Percentiles rank a stretch among this genome's conserved stretches.
phyloP scores from a whole-genome alignment of 352 stramenopile genomes.

The Globisporangium takayamanum region DNA sequence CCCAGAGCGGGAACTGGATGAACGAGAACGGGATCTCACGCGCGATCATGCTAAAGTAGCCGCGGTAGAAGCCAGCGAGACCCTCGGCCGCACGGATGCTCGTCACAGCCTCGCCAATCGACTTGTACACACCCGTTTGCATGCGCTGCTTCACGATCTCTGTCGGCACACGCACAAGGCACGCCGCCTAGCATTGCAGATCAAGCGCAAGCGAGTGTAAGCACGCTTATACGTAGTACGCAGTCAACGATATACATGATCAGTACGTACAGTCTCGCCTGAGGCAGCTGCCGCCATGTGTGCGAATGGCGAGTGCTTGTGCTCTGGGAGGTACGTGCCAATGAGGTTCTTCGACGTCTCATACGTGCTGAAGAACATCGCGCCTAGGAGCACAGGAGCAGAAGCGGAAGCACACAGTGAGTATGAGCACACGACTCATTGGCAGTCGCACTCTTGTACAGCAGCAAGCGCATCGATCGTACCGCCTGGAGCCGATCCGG shows the following conservation, averaged over 20 bases:
- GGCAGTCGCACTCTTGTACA: neutral
- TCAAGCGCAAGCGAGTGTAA: neutral
- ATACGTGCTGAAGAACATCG: slow-evolving; percentile 89
- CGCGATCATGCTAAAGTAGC: slow-evolving; percentile 97
- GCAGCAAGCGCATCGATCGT: slow-evolving; percentile 3
- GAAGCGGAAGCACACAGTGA: neutral
- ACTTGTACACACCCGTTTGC: slow-evolving; percentile 92
- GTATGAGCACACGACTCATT: neutral
- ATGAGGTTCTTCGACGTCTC: slow-evolving; percentile 86
- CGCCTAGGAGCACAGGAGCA: slow-evolving; percentile 30
- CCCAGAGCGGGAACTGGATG: slow-evolving; percentile 99
- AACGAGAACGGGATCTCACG: slow-evolving; percentile 99
- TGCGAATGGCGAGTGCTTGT: slow-evolving; percentile 81
- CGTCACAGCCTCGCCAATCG: slow-evolving; percentile 56
- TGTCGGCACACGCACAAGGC: slow-evolving; percentile 96
- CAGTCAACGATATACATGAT: neutral
- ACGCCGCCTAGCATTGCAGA: slow-evolving; percentile 70
- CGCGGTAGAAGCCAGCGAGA: slow-evolving; percentile 91
- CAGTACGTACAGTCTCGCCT: slow-evolving; percentile 85
- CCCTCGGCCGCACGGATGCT: slow-evolving; percentile 78
- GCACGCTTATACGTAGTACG: neutral
- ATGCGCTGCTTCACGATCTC: slow-evolving; percentile 99
- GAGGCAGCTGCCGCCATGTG: slow-evolving; percentile 95
- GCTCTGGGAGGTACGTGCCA: slow-evolving; percentile 36
- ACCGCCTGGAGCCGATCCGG: slow-evolving; percentile 89